Base-by-base conservation (phyloP, 179 eudicot genomes). In the Silene noctiflora region DNA sequence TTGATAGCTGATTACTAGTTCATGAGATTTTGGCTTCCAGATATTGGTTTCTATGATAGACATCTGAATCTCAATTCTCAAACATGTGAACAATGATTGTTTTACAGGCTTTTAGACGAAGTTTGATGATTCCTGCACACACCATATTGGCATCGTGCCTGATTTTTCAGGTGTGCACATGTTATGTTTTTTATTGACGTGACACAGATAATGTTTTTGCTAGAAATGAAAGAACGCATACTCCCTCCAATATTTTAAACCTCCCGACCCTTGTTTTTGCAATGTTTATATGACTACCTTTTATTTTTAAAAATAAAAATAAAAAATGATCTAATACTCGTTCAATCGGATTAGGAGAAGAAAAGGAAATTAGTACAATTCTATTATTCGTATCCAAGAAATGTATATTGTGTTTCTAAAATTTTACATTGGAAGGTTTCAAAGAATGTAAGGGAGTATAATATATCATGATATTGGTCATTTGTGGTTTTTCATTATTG, bases 41-140 rank as follows among this genome's bases (percentile, higher is more conserved):
- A 69, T n/a, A 73, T 16, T 39, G 46, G 66, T 63, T 21, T 29
- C 19, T 6, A 25, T 67, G 53, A 27, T 69, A 35, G 27, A 19
- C 67, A 7, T 21, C 8, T 64, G 44, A 46, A 17, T 62, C 1
- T 21, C 69, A 29, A 46, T 11, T 62, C 1, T 21, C 69, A 29
- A 71, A 65, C 46, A 56, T 74, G 70, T n/a, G 35, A 79, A 71
- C 33, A 55, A 58, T 75, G 69, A 55, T 59, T 75, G 69, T 39
- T 83, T 60, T 85, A 67, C 88, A 95, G 98, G 93, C 87, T 69
- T 95, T 93, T 82, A 91, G 88, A 76, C 81, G 90, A 79, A 83
- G 83, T 84, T 85, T 95, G 84, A 95, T 95, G 99, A 91, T 95
- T 77, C 96, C 98, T 77, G 73, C 82, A 73, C 98, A 95, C 82